Percentiles rank a stretch among this genome's conserved stretches.
These are phyloP conservation scores for Penicillium sp. DNA, from an alignment of 2,329 filamentous ascomycete genomes.

Conservation along the genomic window DNA sequence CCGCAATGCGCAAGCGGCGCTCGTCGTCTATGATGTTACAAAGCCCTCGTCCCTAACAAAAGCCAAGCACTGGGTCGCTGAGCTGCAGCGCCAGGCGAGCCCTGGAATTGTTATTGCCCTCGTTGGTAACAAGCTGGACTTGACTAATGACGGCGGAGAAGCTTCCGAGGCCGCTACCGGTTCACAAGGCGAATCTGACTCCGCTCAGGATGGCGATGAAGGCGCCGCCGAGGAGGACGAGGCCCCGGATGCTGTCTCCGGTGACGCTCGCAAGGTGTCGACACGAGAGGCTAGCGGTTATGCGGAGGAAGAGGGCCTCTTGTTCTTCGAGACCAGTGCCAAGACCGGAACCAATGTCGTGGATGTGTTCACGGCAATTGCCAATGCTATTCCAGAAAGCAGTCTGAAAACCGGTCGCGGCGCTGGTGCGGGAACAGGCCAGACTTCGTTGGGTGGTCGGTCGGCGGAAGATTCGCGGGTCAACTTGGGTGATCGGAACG, in stretches of 20 bases:
- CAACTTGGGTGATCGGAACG: conserved; percentile 70
- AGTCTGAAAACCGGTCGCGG: conserved; percentile 85
- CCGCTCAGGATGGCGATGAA: conserved; percentile 34
- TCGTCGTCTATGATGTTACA: conserved; percentile 97
- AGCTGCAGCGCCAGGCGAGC: conserved; percentile 91
- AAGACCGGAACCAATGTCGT: conserved; percentile 94
- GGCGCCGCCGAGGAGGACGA: conserved; percentile 50
- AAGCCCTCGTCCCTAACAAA: conserved; percentile 94
- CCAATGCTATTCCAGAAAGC: conserved; percentile 95
- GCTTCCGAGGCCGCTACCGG: conserved; percentile 28
- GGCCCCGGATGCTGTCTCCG: conserved; percentile 59
- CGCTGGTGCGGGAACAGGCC: conserved; percentile 59
- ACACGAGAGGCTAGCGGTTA: conserved; percentile 90
- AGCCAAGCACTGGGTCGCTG: conserved; percentile 97
- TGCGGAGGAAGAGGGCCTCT: conserved; percentile 85
- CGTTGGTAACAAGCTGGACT: conserved; percentile 93
- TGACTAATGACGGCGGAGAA: conserved; percentile 61
- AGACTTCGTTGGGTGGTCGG: conserved; percentile 52
- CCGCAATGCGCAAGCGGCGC: conserved; percentile 93
- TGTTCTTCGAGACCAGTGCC: conserved; percentile 98
- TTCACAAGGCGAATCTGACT: conserved; percentile 41
- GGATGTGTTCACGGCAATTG: conserved; percentile 96
- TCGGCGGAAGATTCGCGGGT: conserved; percentile 61
- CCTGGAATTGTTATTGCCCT: conserved; percentile 96
- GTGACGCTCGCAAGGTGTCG: conserved; percentile 79